These are phyloP conservation scores for Trametes maxima DNA, from an alignment of 768 basidiomycete species.

Conservation along the genomic window DNA sequence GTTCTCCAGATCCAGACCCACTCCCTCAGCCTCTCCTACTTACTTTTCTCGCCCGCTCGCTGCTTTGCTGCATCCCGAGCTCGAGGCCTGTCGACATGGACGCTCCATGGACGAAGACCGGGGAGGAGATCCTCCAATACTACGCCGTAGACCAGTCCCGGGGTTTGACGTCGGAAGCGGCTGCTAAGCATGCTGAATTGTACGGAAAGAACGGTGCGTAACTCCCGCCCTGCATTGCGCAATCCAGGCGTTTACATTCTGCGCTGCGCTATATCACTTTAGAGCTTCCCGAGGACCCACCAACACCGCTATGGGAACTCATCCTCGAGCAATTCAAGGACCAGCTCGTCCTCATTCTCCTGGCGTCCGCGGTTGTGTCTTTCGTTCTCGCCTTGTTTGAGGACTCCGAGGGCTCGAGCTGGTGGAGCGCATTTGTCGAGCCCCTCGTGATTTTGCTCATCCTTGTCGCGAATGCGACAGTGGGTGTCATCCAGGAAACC, in stretches of 20 bases:
- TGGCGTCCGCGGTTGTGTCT: constrained; percentile 91
- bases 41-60: background rate
- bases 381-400: constrained; percentile 92
- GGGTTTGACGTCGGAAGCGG: constrained; percentile 71
- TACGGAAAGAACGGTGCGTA: constrained; percentile 85
- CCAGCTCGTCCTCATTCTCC: constrained; percentile 94
- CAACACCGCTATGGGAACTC: constrained; percentile 91
- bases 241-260: background rate
- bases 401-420: constrained; percentile 62
- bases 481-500: constrained; percentile 96
- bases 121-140: constrained; percentile 69
- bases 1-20: constrained; percentile 15
- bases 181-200: constrained; percentile 68
- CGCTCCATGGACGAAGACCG: constrained; percentile 76
- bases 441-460: constrained; percentile 95
- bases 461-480: constrained; percentile 94
- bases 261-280: constrained; percentile 18
- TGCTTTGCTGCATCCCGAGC: constrained; percentile 8
- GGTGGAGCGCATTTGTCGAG: constrained; percentile 91
- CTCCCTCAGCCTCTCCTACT: background rate
- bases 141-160: constrained; percentile 63
- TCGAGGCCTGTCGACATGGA: constrained; percentile 45
- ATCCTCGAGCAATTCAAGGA: constrained; percentile 99
- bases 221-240: background rate
- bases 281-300: constrained; percentile 92